Conservation (phyloP, 2,329 filamentous ascomycete genomes). For the Fusarium solani-melongenae region DNA sequence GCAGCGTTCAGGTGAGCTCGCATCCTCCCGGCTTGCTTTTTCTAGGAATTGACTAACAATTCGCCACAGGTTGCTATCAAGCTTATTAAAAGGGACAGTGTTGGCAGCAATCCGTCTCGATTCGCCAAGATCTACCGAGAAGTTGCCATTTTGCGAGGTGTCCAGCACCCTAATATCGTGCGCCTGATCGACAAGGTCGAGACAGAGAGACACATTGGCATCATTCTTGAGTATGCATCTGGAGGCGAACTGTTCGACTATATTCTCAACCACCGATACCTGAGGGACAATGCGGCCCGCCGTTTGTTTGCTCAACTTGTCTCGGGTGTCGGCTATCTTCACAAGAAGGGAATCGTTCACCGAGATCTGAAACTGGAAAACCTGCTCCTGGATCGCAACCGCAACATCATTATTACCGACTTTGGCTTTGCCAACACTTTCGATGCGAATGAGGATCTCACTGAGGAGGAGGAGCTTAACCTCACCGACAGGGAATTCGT, state of each 20-base stretch:
- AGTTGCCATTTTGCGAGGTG: constrained; percentile 87
- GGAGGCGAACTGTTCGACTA: constrained; percentile 98
- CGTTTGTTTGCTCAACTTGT: constrained; percentile 94
- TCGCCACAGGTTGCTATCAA: constrained; percentile 87
- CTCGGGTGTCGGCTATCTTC: constrained; percentile 95
- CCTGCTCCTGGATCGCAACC: constrained; percentile 90
- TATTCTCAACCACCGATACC: constrained; percentile 94
- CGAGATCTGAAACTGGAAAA: constrained; percentile 98
- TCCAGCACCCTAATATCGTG: constrained; percentile 97
- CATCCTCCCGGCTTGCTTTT: background rate
- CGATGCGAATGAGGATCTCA: constrained; percentile 86
- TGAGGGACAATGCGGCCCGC: constrained; percentile 92
- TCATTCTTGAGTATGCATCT: constrained; percentile 97
- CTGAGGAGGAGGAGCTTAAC: constrained; percentile 89
- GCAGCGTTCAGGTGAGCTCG: constrained; percentile 76
- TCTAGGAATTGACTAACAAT: constrained; percentile 20
- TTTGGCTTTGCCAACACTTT: constrained; percentile 99
- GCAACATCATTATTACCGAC: constrained; percentile 99
- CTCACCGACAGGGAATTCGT: constrained; percentile 89
- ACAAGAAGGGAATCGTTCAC: constrained; percentile 99
- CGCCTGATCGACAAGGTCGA: constrained; percentile 98
- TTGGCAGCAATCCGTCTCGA: constrained; percentile 88
- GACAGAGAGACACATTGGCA: constrained; percentile 95
- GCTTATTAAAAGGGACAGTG: constrained; percentile 89
- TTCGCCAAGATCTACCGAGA: constrained; percentile 98